Evolutionary conservation across 371 early-diverging fungal genomes (phyloP).

Genomic region (Vairimorpha ceranae): DNA sequence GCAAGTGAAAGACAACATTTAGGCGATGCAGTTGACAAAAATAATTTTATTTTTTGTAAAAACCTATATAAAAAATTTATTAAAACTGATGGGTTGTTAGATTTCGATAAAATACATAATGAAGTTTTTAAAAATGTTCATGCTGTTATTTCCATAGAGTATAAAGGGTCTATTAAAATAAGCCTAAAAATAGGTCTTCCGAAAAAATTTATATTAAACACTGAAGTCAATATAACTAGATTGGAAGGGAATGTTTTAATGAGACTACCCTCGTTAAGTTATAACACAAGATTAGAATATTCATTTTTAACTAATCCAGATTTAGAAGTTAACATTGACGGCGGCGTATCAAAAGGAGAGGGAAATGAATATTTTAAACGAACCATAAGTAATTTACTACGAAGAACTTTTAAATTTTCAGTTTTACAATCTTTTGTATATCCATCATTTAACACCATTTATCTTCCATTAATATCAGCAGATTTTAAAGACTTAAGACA

Average conservation of each 20-base stretch:
- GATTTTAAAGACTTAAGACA: conserved; percentile 39
- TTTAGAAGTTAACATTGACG: conserved; percentile 50
- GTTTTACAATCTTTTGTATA: conserved; percentile 47
- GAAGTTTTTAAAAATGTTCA: conserved; percentile 48
- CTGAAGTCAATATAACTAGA: conserved; percentile 40
- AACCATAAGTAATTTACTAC: conserved; percentile 49
- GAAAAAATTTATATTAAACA: conserved; percentile 41
- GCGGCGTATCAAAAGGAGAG: conserved; percentile 48
- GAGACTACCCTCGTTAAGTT: conserved; percentile 56
- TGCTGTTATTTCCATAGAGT: conserved; percentile 44
- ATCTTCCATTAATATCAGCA: conserved; percentile 53
- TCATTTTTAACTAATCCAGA: conserved; percentile 52
- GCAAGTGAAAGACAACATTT: conserved; percentile 36
- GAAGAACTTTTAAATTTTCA: conserved; percentile 41
- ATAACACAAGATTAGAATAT: conserved; percentile 59
- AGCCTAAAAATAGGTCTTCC: conserved; percentile 52
- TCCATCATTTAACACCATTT: conserved; percentile 55
- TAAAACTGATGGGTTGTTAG: neutral
- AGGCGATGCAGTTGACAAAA: neutral
- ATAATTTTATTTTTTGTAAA: neutral
- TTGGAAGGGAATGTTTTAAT: conserved; percentile 54
- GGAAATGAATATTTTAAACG: conserved; percentile 44
- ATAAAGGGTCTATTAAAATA: conserved; percentile 47
- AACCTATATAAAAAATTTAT: conserved; percentile 4
- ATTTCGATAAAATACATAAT: neutral